Percentiles rank a stretch among this genome's conserved stretches.
Evolutionary conservation across 1,284 basidiomycete species (phyloP).

Genomic region (Clitocybe nebularis): DNA sequence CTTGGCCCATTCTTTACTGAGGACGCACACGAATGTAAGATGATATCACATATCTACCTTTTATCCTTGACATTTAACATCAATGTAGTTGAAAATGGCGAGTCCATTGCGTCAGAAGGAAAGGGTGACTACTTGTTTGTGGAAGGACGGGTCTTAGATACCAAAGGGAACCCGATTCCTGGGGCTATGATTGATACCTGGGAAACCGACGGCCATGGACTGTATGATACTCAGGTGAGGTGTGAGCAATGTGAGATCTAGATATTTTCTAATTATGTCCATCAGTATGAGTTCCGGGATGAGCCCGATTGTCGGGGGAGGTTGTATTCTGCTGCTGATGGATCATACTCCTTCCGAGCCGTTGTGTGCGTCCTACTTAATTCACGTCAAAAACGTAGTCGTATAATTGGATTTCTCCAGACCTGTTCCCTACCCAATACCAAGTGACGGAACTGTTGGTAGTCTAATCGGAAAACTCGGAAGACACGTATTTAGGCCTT

Average conservation of each 20-base stretch:
- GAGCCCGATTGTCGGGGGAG: slow-evolving; percentile 78
- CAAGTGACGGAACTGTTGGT: slow-evolving; percentile 78
- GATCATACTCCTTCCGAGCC: slow-evolving; percentile 70
- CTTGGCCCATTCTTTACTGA: slow-evolving; percentile 85
- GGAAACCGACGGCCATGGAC: slow-evolving; percentile 78
- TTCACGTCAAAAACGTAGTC: neutral
- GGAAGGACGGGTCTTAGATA: slow-evolving; percentile 64
- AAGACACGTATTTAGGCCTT: slow-evolving; percentile 72
- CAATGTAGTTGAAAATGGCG: slow-evolving; percentile 51
- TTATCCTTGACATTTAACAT: neutral
- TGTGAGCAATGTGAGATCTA: too few relatives aligned
- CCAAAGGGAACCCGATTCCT: slow-evolving; percentile 64
- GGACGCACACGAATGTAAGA: slow-evolving; percentile 69
- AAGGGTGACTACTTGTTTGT: slow-evolving; percentile 83
- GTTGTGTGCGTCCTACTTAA: slow-evolving; percentile 42
- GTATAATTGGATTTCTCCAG: slow-evolving; percentile 17
- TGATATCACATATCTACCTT: neutral
- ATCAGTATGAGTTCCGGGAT: slow-evolving; percentile 56
- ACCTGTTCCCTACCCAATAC: slow-evolving; percentile 78
- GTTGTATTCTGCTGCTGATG: slow-evolving; percentile 58
- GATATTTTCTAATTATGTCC: neutral
- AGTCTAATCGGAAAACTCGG: slow-evolving; percentile 52
- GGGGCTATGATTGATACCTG: slow-evolving; percentile 76
- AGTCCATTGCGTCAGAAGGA: slow-evolving; percentile 72
- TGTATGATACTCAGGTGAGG: slow-evolving; percentile 47